Evolutionary conservation across 805 yeast genomes (phyloP).

Genomic region (Kodamaea neixiangensis): DNA sequence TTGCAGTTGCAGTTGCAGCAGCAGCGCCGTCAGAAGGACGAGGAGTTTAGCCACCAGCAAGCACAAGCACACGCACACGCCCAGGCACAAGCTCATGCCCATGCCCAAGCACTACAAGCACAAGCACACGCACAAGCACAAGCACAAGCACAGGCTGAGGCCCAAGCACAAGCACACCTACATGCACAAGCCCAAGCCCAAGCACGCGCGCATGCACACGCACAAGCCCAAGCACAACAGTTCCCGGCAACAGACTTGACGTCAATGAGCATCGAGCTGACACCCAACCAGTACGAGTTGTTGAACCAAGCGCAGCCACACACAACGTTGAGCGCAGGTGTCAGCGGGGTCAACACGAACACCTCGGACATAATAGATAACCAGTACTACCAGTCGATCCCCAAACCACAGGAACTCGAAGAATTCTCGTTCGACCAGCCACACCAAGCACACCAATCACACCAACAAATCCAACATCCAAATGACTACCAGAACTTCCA

Average conservation of each 20-base stretch:
- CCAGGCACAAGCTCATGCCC: slow-evolving; percentile 15
- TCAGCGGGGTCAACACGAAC: slow-evolving; percentile 21
- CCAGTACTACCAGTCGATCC: slow-evolving; percentile 38
- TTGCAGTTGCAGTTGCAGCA: slow-evolving; percentile 34
- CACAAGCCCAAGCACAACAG: slow-evolving; percentile 3
- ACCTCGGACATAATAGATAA: slow-evolving; percentile 22
- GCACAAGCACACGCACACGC: slow-evolving; percentile 16
- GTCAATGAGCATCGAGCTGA: slow-evolving; percentile 6
- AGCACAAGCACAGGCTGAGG: slow-evolving; percentile 13
- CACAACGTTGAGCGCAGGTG: slow-evolving; percentile 18
- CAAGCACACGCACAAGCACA: slow-evolving; percentile 11
- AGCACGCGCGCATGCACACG: slow-evolving; percentile 7
- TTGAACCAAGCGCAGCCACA: slow-evolving; percentile 16
- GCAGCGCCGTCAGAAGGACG: slow-evolving; percentile 24
- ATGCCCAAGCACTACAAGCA: slow-evolving; percentile 15
- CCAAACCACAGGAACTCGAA: slow-evolving; percentile 47
- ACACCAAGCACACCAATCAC: slow-evolving; percentile 4
- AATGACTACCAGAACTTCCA: slow-evolving; percentile 7
- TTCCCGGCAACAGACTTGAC: slow-evolving; percentile 7
- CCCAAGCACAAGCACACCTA: slow-evolving; percentile 16
- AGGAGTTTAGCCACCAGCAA: slow-evolving; percentile 19
- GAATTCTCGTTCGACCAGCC: slow-evolving; percentile 29
- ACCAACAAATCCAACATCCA: slow-evolving; percentile 8
- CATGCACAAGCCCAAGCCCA: slow-evolving; percentile 11
- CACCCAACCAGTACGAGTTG: slow-evolving; percentile 14